These are phyloP conservation scores for Parastagonospora nodorum DNA, from an alignment of 2,329 filamentous ascomycete genomes.

Conservation along the genomic window DNA sequence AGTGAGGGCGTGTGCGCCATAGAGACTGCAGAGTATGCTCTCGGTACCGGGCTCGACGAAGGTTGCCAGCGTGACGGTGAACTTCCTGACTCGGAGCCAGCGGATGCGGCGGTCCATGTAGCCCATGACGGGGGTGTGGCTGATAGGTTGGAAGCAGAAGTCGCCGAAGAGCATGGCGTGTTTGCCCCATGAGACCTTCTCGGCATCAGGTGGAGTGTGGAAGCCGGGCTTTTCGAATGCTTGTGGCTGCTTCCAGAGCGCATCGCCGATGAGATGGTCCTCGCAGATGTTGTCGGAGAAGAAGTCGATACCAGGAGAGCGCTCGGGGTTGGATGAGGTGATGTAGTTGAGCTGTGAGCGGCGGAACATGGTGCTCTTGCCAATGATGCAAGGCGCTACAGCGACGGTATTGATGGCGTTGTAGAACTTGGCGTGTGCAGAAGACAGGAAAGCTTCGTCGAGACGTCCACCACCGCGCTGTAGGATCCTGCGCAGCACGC, in stretches of 20 bases:
- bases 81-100: conserved; percentile 93
- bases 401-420: conserved; percentile 92
- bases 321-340: conserved; percentile 57
- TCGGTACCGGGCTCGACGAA: conserved; percentile 93
- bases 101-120: conserved; percentile 82
- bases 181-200: conserved; percentile 63
- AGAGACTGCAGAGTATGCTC: conserved; percentile 79
- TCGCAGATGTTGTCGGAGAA: conserved; percentile 98
- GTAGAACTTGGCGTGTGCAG: conserved; percentile 96
- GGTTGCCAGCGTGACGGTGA: conserved; percentile 86
- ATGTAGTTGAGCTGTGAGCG: conserved; percentile 84
- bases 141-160: conserved; percentile 86
- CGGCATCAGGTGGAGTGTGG: conserved; percentile 27
- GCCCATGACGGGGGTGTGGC: conserved; percentile 74
- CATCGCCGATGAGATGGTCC: conserved; percentile 91
- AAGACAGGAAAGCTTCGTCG: conserved; percentile 94
- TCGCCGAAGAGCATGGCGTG: conserved; percentile 86
- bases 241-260: conserved; percentile 74
- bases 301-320: conserved; percentile 77
- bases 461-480: conserved; percentile 74
- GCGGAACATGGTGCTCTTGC: conserved; percentile 99
- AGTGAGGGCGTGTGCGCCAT: conserved; percentile 79
- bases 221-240: conserved; percentile 34
- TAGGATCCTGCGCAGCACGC: conserved; percentile 28
- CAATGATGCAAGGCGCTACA: conserved; percentile 89